A percentile compares a stretch with the other conserved stretches of the same genome.
Evolutionary conservation across 1,284 basidiomycete genomes (phyloP).

Genomic region (Puccinia triticina): DNA sequence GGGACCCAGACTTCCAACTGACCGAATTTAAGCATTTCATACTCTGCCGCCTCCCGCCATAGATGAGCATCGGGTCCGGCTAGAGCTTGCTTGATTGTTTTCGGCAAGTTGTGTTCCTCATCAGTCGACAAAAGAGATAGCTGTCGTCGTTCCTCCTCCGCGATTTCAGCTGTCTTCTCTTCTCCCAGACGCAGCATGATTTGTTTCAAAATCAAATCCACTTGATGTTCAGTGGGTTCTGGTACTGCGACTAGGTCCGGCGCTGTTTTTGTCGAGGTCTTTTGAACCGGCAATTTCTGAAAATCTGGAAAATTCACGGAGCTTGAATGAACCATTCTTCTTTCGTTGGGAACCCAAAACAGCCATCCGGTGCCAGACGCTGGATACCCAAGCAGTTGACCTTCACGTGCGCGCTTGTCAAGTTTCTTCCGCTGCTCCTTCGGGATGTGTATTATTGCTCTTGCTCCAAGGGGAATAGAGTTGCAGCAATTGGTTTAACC

Average conservation of each 20-base stretch:
- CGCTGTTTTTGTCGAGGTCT: not conserved
- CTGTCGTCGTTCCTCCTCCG: not conserved
- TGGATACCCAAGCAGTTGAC: conserved; percentile 5
- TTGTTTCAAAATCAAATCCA: too few relatives aligned
- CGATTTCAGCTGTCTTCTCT: too few relatives aligned
- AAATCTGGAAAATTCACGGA: conserved; percentile 8
- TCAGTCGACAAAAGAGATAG: not conserved
- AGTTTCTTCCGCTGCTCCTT: not conserved
- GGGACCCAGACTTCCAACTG: conserved; percentile 5
- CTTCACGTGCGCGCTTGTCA: not conserved
- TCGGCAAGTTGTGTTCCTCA: not conserved
- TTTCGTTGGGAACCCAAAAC: not conserved
- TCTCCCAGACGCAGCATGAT: too few relatives aligned
- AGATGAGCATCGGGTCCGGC: too few relatives aligned
- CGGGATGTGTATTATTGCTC: too few relatives aligned
- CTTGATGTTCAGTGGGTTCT: too few relatives aligned
- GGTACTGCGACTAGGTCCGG: not conserved
- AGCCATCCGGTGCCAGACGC: conserved; percentile 10
- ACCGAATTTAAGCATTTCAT: not conserved
- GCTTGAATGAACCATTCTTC: not conserved
- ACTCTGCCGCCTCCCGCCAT: not conserved
- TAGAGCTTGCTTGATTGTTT: too few relatives aligned
- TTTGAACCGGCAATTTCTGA: not conserved
- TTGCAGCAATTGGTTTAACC: not conserved
- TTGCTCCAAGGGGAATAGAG: conserved; percentile 26